These are phyloP conservation scores for Candida cerambycidarum DNA, from an alignment of 805 yeast species.

Conservation along the genomic window DNA sequence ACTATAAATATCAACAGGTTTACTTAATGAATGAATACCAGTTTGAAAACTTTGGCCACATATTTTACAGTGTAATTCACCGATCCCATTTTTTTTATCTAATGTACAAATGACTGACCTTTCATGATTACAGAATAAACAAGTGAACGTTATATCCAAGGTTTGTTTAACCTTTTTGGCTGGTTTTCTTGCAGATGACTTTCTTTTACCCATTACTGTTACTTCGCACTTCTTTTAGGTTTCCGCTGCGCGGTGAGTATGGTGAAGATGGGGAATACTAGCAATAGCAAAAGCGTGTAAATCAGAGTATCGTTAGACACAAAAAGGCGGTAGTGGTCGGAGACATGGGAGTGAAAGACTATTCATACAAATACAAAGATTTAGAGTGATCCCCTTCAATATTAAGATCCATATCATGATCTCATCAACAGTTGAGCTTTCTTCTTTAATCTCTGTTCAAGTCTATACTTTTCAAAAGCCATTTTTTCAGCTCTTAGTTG, in stretches of 20 bases:
- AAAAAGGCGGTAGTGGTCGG: too few species aligned
- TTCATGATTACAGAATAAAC: conserved; percentile 95
- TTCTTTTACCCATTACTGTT: conserved; percentile 66
- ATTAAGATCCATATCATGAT: too few species aligned
- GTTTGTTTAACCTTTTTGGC: conserved; percentile 72
- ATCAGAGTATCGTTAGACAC: too few species aligned
- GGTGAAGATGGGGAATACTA: too few species aligned
- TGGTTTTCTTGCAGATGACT: conserved; percentile 75
- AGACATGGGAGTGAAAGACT: too few species aligned
- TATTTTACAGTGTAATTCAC: conserved; percentile 82
- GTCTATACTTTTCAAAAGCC: conserved; percentile 45
- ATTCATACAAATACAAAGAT: too few species aligned
- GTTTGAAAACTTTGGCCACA: conserved; percentile 95
- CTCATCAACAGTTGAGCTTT: conserved; percentile 38
- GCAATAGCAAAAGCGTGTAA: too few species aligned
- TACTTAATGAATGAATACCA: conserved; percentile 76
- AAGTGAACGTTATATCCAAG: conserved; percentile 80
- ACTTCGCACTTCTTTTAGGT: too few species aligned
- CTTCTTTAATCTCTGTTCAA: conserved; percentile 49
- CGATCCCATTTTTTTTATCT: conserved; percentile 84
- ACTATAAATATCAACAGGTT: conserved; percentile 91
- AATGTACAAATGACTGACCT: conserved; percentile 83
- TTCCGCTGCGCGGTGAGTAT: too few species aligned
- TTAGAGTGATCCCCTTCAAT: too few species aligned
- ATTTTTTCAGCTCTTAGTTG: conserved; percentile 28